Evolutionary conservation across 2,329 filamentous ascomycete genomes (phyloP).

Genomic region (Albifimbria verrucaria): DNA sequence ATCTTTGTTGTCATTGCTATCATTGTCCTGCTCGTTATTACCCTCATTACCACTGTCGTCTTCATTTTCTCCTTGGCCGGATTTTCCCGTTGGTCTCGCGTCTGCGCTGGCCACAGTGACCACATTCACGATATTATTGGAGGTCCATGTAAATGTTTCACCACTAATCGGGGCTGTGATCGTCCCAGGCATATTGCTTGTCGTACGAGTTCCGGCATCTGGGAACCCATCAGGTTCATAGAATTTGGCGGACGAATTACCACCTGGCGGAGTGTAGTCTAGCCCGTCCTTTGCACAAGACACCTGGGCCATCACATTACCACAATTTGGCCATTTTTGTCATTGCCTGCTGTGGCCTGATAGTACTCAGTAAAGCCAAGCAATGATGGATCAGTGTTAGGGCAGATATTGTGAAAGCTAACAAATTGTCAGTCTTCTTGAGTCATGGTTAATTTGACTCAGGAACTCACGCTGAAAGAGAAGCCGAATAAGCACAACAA

Average conservation of each 20-base stretch:
- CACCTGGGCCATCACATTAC: not conserved
- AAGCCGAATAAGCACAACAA: conserved; percentile 2
- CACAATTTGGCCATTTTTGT: not conserved
- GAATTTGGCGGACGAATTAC: conserved; percentile 3
- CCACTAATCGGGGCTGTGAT: not conserved
- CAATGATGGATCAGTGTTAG: conserved; percentile 1
- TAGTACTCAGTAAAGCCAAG: not conserved
- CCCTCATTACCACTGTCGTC: not conserved
- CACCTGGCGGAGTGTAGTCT: conserved; percentile 1
- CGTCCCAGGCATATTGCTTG: not conserved
- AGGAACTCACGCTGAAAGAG: not conserved
- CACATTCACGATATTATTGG: not conserved
- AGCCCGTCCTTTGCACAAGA: conserved; percentile 1
- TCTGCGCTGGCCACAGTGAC: not conserved
- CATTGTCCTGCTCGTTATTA: not conserved
- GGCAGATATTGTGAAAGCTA: conserved; percentile 6
- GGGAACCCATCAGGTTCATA: not conserved
- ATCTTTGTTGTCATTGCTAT: not conserved
- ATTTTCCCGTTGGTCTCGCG: not conserved
- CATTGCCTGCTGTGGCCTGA: not conserved
- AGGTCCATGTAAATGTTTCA: not conserved
- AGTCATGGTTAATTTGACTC: no score
- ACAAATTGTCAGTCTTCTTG: not conserved
- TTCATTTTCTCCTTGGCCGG: not conserved
- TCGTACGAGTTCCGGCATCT: not conserved